Percentiles rank a stretch among this genome's conserved stretches.
phyloP scores from a whole-genome alignment of 345 rosid species.

The Pugionium cornutum region DNA sequence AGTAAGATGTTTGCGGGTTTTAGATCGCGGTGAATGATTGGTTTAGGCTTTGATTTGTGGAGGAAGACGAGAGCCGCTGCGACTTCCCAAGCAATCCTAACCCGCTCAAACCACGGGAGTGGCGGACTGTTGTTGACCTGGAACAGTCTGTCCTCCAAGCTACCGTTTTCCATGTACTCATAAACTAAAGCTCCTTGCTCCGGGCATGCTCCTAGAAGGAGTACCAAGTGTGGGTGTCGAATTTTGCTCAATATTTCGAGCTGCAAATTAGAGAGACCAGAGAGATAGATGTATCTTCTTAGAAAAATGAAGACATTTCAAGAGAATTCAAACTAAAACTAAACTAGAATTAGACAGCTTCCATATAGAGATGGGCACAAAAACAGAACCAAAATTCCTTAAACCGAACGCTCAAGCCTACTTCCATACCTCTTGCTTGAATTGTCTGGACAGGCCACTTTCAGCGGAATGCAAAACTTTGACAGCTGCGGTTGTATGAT shows the following conservation, averaged over 20 bases:
- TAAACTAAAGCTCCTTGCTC: slow-evolving; percentile 78
- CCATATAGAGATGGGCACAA: background rate
- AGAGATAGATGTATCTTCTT: slow-evolving; percentile 9
- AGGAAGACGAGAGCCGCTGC: slow-evolving; percentile 81
- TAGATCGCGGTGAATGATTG: slow-evolving; percentile 85
- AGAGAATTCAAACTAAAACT: background rate
- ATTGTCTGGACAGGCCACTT: slow-evolving; percentile 36
- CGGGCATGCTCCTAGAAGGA: slow-evolving; percentile 90
- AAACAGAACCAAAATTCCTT: background rate
- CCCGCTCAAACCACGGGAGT: slow-evolving; percentile 83
- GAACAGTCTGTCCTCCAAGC: slow-evolving; percentile 70
- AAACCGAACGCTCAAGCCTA: background rate
- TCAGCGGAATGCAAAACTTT: slow-evolving; percentile 41
- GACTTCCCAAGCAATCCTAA: slow-evolving; percentile 86
- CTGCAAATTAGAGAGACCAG: slow-evolving; percentile 46
- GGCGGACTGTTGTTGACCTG: slow-evolving; percentile 55
- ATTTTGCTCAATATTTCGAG: slow-evolving; percentile 81
- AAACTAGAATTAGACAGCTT: background rate
- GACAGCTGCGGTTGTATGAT: slow-evolving; percentile 47
- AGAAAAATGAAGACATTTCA: background rate
- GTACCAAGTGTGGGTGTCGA: slow-evolving; percentile 83
- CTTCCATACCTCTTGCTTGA: slow-evolving; percentile 41
- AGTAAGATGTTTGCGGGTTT: slow-evolving; percentile 95
- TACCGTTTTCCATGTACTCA: slow-evolving; percentile 92
- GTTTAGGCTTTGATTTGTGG: slow-evolving; percentile 77